Evolutionary conservation across 768 basidiomycete genomes (phyloP).

Genomic region (Fomitopsis serialis): DNA sequence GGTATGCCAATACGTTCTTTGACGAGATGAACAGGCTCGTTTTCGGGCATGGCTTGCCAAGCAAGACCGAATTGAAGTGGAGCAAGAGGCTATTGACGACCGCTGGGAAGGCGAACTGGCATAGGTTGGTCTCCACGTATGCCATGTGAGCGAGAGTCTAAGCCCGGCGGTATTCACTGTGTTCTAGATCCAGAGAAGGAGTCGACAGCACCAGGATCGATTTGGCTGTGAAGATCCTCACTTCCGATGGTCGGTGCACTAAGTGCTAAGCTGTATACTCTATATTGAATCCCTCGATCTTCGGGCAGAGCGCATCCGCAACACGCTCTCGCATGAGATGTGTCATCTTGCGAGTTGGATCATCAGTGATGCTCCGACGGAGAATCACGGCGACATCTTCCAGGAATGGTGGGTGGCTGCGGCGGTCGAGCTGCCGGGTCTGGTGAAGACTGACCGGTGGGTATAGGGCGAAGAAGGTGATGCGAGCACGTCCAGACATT

Average conservation of each 20-base stretch:
- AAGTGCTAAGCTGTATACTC: not conserved
- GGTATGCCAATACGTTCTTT: slow-evolving; percentile 58
- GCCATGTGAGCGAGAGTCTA: not conserved
- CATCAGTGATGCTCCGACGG: slow-evolving; percentile 63
- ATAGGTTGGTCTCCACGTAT: slow-evolving; percentile 31
- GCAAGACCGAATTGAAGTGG: slow-evolving; percentile 56
- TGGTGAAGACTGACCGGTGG: not conserved
- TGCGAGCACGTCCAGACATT: slow-evolving; percentile 62
- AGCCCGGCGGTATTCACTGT: not conserved
- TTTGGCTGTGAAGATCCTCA: slow-evolving; percentile 78
- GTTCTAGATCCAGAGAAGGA: slow-evolving; percentile 48
- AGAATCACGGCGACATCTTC: slow-evolving; percentile 69
- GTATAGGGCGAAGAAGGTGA: slow-evolving; percentile 66
- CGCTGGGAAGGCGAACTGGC: slow-evolving; percentile 66
- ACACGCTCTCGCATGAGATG: slow-evolving; percentile 88
- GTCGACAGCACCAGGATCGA: slow-evolving; percentile 62
- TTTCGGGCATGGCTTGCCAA: slow-evolving; percentile 51
- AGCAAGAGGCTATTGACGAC: slow-evolving; percentile 61
- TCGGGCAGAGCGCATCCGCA: slow-evolving; percentile 69
- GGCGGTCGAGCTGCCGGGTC: no score
- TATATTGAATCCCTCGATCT: not conserved
- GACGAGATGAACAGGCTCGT: slow-evolving; percentile 50
- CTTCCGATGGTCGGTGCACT: slow-evolving; percentile 55
- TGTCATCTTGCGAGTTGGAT: slow-evolving; percentile 88
- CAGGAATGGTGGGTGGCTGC: slow-evolving; percentile 51